These are phyloP conservation scores for Microdochium paspali DNA, from an alignment of 2,329 filamentous ascomycete species.

Conservation along the genomic window DNA sequence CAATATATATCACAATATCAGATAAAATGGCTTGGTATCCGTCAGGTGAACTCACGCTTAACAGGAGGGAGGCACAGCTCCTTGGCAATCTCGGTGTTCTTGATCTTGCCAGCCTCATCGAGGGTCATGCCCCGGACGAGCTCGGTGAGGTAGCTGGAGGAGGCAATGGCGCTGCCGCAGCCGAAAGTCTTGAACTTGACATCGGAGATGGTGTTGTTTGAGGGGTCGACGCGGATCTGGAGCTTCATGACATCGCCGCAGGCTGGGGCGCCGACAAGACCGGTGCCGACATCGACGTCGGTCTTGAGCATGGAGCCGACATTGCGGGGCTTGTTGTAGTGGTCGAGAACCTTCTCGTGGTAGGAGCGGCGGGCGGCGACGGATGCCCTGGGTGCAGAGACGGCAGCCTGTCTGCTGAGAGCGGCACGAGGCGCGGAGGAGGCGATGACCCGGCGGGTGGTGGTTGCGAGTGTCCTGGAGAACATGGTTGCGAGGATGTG, in stretches of 20 bases:
- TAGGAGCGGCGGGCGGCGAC: slow-evolving; percentile 34
- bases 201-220: slow-evolving; percentile 64
- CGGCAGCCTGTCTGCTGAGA: slow-evolving; percentile 30
- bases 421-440: slow-evolving; percentile 28
- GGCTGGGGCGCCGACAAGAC: slow-evolving; percentile 74
- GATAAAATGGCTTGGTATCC: slow-evolving; percentile 9
- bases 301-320: slow-evolving; percentile 68
- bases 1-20: not conserved
- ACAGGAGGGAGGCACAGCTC: slow-evolving; percentile 76
- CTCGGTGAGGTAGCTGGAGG: slow-evolving; percentile 88
- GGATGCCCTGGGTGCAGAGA: slow-evolving; percentile 18
- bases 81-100: slow-evolving; percentile 97
- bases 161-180: slow-evolving; percentile 81
- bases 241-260: slow-evolving; percentile 93
- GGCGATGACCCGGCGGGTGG: slow-evolving; percentile 31
- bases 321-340: slow-evolving; percentile 73
- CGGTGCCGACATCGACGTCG: slow-evolving; percentile 65
- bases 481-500: slow-evolving; percentile 5
- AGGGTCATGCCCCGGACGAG: slow-evolving; percentile 92
- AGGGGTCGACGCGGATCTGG: slow-evolving; percentile 73
- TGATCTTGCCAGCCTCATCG: slow-evolving; percentile 84
- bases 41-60: slow-evolving; percentile 47
- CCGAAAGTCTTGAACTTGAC: slow-evolving; percentile 84
- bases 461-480: slow-evolving; percentile 7
- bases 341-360: slow-evolving; percentile 61